Base-by-base conservation (phyloP, 352 stramenopile species). In the Phytophthora podocarpi region DNA sequence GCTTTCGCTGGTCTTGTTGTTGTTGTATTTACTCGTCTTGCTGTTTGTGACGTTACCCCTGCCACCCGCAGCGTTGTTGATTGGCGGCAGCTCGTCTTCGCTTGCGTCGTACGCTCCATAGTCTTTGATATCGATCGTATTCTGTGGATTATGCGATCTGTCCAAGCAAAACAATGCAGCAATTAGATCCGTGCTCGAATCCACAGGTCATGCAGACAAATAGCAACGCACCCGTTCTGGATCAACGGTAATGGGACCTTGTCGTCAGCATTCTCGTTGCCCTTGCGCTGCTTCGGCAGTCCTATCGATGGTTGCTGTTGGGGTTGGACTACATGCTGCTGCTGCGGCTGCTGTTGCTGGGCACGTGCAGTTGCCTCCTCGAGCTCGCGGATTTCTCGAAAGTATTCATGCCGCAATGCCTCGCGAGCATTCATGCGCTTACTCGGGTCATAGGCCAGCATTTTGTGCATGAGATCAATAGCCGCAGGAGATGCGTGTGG, bases 341-440 rank as follows among this genome's bases (percentile, higher is more conserved):
- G 62, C 41, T 70, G 53, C 37, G 68, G 60, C 12, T 72, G 68
- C 45, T 80, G n/a, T n/a, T n/a, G 70, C 12, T 76, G 72, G 3
- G 64, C 21, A 6, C 80, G 61, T 41, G 39, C 28, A n/a, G 77
- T 76, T 6, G 73, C 64, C 28, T 89, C 81, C 48, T 97, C 89
- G 5, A 87, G 58, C 31, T 96, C 89, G n/a, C 87, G 80, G 13
- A 96, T 80, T 32, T 96, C 89, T 34, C 76, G 74, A 53, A 97
- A 97, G 51, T 96, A 97, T 39, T 95, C 88, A 68, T 97, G 91
- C 20, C 87, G 70, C 57, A 97, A 70, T n/a, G 89, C 91, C 42
- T 97, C 83, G 15, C 89, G 54, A n/a, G 91, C 90, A 39, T 91
- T 97, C 59, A 95, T 87, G 18, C 91, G 83, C 45, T 97, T 95